Evolutionary conservation across 2,329 filamentous ascomycete genomes (phyloP).

Genomic region (Blastomyces emzantsi): DNA sequence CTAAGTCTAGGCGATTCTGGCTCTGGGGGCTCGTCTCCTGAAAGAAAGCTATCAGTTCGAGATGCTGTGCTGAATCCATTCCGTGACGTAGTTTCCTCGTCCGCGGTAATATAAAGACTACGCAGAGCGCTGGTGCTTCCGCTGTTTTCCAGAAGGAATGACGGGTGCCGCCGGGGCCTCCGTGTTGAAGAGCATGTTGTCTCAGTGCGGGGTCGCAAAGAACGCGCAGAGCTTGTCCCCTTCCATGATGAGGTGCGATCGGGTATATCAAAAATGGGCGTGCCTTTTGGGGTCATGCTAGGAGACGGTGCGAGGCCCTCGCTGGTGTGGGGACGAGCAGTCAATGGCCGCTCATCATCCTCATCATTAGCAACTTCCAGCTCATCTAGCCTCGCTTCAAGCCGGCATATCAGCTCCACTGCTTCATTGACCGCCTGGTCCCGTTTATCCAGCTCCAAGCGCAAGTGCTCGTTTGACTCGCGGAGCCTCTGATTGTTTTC

Average conservation of each 20-base stretch:
- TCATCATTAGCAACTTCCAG: slow-evolving; percentile 15
- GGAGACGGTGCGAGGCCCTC: slow-evolving; percentile 18
- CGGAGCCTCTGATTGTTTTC: slow-evolving; percentile 30
- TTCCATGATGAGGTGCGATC: slow-evolving; percentile 33
- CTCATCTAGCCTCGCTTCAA: slow-evolving; percentile 33
- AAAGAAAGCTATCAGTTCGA: slow-evolving; percentile 30
- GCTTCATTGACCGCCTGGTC: slow-evolving; percentile 37
- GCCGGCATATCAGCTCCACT: slow-evolving; percentile 36
- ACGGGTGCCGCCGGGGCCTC: slow-evolving; percentile 26
- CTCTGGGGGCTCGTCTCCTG: slow-evolving; percentile 27
- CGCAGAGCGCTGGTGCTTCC: slow-evolving; percentile 32
- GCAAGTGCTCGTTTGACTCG: slow-evolving; percentile 32
- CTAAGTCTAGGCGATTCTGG: slow-evolving; percentile 35
- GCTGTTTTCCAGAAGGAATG: slow-evolving; percentile 32
- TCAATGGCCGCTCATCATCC: slow-evolving; percentile 19
- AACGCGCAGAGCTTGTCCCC: slow-evolving; percentile 19
- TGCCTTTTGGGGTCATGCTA: slow-evolving; percentile 23
- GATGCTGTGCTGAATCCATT: slow-evolving; percentile 25
- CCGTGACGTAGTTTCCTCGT: slow-evolving; percentile 22
- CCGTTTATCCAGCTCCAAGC: slow-evolving; percentile 31
- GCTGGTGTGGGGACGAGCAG: slow-evolving; percentile 20
- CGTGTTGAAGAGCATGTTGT: slow-evolving; percentile 22
- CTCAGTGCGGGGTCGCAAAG: slow-evolving; percentile 12
- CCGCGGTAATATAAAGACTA: slow-evolving; percentile 28
- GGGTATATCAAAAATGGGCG: slow-evolving; percentile 28